Base-by-base conservation (phyloP, 192 early-diverging fungal species). In the Chytriomyces hyalinus region DNA sequence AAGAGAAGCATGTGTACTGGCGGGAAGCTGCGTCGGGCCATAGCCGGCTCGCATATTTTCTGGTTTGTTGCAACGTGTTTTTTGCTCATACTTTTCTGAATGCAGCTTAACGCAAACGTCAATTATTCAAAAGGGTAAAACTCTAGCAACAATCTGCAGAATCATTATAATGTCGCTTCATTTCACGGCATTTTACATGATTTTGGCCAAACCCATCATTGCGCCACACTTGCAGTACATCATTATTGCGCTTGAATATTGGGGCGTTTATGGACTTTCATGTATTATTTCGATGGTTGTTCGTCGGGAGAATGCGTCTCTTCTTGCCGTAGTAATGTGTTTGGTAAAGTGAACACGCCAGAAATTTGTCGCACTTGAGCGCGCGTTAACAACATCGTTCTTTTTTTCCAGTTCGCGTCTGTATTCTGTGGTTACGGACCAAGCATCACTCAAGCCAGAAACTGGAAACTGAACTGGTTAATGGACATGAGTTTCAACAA, bases 341-440 rank as follows among this genome's bases (percentile, higher is more conserved):
- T 57, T 87, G 36, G 53, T 57, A 20, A 26, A 57, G 53, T 20
- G 36, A 36, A 36, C 36, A 26, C 36, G 36, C 36, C 3, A 36
- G 36, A 36, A 36, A 57, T 57, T 26, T 4, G 20, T 57, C 20
- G 53, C 15, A n/a, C 20, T 57, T 57, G 20, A 13, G 53, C 53
- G 15, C 20, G 53, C 3, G 53, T 13, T 13, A n/a, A 57, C 53
- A 26, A 26, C 4, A 5, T n/a, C 13, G 15, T 13, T n/a, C 13
- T 57, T 13, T 20, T 13, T 20, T 13, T 13, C 13, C 13, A 57
- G 53, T 83, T 87, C 66, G 75, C 79, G 6, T 72, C 82, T 17
- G 81, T 85, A 22, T 86, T 87, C 68, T 87, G 84, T 70, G 86
- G 86, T 6, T 87, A 83, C 70, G 84, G 84, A 5, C 84, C 84